phyloP scores from a whole-genome alignment of 2,329 filamentous ascomycete species.

The Colletotrichum trifolii region DNA sequence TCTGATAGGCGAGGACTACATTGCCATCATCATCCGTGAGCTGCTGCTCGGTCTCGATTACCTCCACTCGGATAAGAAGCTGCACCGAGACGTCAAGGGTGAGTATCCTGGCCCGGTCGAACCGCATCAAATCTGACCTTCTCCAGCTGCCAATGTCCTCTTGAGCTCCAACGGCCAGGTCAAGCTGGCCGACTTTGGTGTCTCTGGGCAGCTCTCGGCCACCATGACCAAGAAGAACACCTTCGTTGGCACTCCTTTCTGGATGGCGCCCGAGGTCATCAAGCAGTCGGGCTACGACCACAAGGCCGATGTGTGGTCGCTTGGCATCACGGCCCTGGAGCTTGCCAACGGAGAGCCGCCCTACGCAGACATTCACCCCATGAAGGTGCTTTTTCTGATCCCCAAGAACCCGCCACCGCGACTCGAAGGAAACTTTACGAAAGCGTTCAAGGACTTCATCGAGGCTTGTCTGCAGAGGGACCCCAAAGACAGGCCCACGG shows the following conservation, averaged over 20 bases:
- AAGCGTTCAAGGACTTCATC: conserved; percentile 85
- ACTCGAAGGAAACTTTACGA: conserved; percentile 84
- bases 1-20: conserved; percentile 91
- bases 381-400: conserved; percentile 97
- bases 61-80: conserved; percentile 92
- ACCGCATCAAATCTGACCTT: neutral
- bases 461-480: conserved; percentile 88
- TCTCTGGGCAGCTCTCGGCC: conserved; percentile 93
- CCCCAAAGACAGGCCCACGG: conserved; percentile 87
- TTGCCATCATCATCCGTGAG: conserved; percentile 93
- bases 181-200: conserved; percentile 96
- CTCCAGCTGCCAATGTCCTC: conserved; percentile 87
- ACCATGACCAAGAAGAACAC: conserved; percentile 99
- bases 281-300: conserved; percentile 98
- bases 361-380: conserved; percentile 96
- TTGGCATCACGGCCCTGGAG: conserved; percentile 94
- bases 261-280: conserved; percentile 99
- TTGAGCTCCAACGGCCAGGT: conserved; percentile 92
- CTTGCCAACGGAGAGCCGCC: conserved; percentile 92
- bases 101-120: conserved; percentile 29
- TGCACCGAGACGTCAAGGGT: conserved; percentile 97
- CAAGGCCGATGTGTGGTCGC: conserved; percentile 97
- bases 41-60: conserved; percentile 91
- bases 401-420: conserved; percentile 91
- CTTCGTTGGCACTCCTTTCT: conserved; percentile 97